These are phyloP conservation scores for Salix arbutifolia DNA, from an alignment of 345 rosid genomes.

Conservation along the genomic window DNA sequence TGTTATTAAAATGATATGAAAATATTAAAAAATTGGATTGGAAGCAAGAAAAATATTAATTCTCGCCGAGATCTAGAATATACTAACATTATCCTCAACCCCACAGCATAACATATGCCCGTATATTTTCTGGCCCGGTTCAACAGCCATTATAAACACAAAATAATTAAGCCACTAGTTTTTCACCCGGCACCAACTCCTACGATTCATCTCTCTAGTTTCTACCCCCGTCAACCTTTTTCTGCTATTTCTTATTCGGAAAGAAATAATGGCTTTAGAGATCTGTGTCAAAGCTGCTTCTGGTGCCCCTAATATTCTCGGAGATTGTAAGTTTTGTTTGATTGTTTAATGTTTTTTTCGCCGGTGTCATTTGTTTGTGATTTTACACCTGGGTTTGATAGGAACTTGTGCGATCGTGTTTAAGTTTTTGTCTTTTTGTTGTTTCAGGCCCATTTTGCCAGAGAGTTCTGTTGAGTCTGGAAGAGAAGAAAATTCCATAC, in stretches of 20 bases:
- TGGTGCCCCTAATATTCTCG: constrained; percentile 63
- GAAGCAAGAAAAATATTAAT: too few relatives aligned
- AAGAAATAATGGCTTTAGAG: constrained; percentile 56
- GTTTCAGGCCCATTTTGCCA: constrained; percentile 72
- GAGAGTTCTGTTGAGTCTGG: constrained; percentile 63
- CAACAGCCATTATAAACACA: background rate
- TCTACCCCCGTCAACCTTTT: background rate
- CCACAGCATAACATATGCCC: background rate
- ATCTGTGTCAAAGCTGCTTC: constrained; percentile 77
- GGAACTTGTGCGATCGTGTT: background rate
- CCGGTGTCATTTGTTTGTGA: background rate
- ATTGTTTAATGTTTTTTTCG: background rate
- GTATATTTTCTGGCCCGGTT: background rate
- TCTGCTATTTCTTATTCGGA: background rate
- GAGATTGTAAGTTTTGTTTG: constrained; percentile 57
- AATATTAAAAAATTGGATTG: too few relatives aligned
- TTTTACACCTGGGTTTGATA: background rate
- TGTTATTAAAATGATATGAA: too few relatives aligned
- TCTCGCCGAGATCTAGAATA: background rate
- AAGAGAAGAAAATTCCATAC: constrained; percentile 77
- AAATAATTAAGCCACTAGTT: background rate
- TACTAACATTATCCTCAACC: background rate
- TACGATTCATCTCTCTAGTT: background rate
- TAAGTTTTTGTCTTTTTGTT: background rate
- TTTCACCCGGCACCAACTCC: background rate